Evolutionary conservation across 768 basidiomycete species (phyloP), one percentile per base, ranked within the genome.

Genomic region (Naematelia encephala): DNA sequence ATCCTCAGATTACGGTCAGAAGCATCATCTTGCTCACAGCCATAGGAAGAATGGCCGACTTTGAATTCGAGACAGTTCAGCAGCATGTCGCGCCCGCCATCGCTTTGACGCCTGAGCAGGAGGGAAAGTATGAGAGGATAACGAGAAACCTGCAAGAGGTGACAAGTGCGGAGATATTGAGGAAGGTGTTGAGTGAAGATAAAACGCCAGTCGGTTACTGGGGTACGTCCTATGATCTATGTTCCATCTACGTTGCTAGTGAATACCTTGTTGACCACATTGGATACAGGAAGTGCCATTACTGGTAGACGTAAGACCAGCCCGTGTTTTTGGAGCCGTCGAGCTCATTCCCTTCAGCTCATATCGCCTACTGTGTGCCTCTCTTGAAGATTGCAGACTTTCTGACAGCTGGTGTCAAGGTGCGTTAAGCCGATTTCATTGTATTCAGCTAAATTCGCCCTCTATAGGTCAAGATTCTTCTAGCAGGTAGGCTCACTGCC

Each of bases 331-430:
- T 10, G 12, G 46, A 43, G 13, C 13, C 10, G 25, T 5, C 5
- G 29, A 52, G 51, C 27, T 52, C 48, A 50, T 50, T 2, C 19
- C 3, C 23, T 3, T 44, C 69, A 98, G 94, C 94, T 5, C 96
- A 98, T 70, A 87, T 98, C 58, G 96, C 90, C 4, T 99, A 99
- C 82, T 94, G 96, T 75, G 94, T 94, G 0, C 86, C 96, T 1
- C 79, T 98, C 61, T 86, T 85, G 22, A 99, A 99, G 81, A 90
- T 99, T 57, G 91, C 92, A 8, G 94, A 98, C 80, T 98, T 99
- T 78, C 79, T 98, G 45, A 83, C 85, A 43, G 94, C 93, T 0
- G 93, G 86, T n/a, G 91, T 92, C 2, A 87, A 90, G 77, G 88
- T 88, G 68, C 48, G 80, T 68, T 56, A 56, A 34, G 60, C 44